Conservation (phyloP, 2,329 filamentous ascomycete species). For the Fusarium hostae region DNA sequence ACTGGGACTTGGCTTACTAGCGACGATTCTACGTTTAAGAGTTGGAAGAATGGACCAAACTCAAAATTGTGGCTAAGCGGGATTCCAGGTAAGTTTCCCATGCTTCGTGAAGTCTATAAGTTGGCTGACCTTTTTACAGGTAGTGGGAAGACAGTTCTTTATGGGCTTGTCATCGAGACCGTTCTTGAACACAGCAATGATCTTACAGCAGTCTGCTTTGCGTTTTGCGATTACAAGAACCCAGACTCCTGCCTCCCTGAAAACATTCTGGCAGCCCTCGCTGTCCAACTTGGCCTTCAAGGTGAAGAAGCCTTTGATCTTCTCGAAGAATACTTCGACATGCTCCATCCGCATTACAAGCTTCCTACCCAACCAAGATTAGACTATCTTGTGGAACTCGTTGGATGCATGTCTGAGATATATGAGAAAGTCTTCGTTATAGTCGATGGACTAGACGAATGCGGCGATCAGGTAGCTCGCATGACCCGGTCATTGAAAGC, state of each 20-base stretch:
- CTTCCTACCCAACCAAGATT: neutral
- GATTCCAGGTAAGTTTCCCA: neutral
- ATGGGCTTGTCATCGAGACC: neutral
- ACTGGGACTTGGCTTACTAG: neutral
- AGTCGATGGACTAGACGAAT: constrained; percentile 20
- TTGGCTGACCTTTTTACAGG: neutral
- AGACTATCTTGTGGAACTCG: neutral
- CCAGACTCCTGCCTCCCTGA: neutral
- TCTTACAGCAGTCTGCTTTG: neutral
- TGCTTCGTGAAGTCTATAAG: fast-evolving
- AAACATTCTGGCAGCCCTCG: constrained; percentile 9
- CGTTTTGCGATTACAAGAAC: constrained; percentile 24
- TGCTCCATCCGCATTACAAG: neutral
- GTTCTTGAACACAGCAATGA: neutral
- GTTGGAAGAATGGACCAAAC: neutral
- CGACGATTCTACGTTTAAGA: neutral
- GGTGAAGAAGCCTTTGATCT: constrained; percentile 2
- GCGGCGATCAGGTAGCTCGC: neutral
- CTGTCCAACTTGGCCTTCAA: constrained; percentile 15
- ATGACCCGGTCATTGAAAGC: neutral
- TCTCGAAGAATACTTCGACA: constrained; percentile 4
- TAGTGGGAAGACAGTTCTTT: neutral
- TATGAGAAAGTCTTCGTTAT: constrained; percentile 6
- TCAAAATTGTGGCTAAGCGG: neutral
- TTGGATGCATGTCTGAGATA: neutral